These are phyloP conservation scores for Fusarium chuoi DNA, from an alignment of 2,329 filamentous ascomycete genomes.

Conservation along the genomic window DNA sequence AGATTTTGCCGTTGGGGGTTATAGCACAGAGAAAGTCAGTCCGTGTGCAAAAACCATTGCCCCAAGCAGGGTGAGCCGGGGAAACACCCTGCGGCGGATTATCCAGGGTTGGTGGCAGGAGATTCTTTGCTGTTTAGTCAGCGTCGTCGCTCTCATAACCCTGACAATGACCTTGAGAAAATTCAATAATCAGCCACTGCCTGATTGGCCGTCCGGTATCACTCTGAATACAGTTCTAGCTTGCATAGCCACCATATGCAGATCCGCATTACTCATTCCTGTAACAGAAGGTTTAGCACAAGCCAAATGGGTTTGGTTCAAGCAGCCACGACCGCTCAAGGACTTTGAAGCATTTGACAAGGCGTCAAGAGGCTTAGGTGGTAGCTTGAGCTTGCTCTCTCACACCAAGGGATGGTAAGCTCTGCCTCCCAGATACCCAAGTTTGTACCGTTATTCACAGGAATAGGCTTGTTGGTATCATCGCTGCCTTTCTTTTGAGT, in stretches of 20 bases:
- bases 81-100: not conserved
- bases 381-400: not conserved
- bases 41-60: not conserved
- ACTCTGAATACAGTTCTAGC: conserved; percentile 1
- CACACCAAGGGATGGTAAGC: not conserved
- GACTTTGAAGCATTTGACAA: conserved; percentile 3
- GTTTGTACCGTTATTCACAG: not conserved
- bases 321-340: not conserved
- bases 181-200: not conserved
- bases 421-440: not conserved
- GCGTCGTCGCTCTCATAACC: not conserved
- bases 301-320: conserved; percentile 10
- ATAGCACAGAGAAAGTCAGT: not conserved
- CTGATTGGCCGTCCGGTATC: not conserved
- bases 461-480: not conserved
- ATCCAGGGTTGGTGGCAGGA: not conserved
- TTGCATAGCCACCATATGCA: not conserved
- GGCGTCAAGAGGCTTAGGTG: not conserved
- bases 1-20: not conserved
- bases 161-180: not conserved
- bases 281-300: conserved; percentile 4
- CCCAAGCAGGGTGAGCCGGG: not conserved
- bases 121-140: not conserved
- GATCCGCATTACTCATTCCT: not conserved
- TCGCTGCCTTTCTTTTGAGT: conserved; percentile 2